Base-by-base conservation (phyloP, 208 protist species). In the Crithidia mellificae region DNA sequence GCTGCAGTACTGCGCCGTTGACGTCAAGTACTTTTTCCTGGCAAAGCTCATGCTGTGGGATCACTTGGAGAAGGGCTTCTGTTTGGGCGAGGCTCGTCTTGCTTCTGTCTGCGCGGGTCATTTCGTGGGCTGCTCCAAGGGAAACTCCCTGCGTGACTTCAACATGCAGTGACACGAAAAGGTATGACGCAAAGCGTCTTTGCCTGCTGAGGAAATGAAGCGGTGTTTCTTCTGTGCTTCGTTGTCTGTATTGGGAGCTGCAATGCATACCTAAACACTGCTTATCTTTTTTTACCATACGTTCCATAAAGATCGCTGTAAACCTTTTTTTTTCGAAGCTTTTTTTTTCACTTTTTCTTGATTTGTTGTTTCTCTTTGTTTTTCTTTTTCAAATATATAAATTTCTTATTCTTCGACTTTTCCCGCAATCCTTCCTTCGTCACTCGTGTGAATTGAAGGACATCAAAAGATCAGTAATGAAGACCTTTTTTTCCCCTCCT, bases 21-120 rank as follows among this genome's bases (percentile, higher is more conserved):
- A 86, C 27, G 84, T 87, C 19, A 81, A 84, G 67, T 81, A 87
- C 54, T 90, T 90, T 57, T 90, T 90, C 46, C 20, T 59, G 20
- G 84, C 84, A 14, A 55, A 72, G 54, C 12, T 72, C 4, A 50
- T 77, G 38, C 56, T 90, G 9, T 63, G 63, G 53, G 25, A 55
- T 25, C 75, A 80, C 68, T n/a, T 76, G 0, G 57, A 68, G 15
- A 41, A 55, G 6, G 72, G 72, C 49, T 81, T 44, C 29, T 36
- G 30, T 14, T 38, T 85, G 2, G 77, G 65, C 6, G 73, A 69
- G 29, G 66, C 32, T 7, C 69, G 77, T 1, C 71, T 89, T 27
- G 38, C 20, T 2, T 59, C 56, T 3, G 83, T 89, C 19, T 81
- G 77, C 58, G 50, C 25, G 0, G 78, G 78, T 6, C 43, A 66